These are phyloP conservation scores for Scortechinia acanthostroma DNA, from an alignment of 2,329 filamentous ascomycete species.

Conservation along the genomic window DNA sequence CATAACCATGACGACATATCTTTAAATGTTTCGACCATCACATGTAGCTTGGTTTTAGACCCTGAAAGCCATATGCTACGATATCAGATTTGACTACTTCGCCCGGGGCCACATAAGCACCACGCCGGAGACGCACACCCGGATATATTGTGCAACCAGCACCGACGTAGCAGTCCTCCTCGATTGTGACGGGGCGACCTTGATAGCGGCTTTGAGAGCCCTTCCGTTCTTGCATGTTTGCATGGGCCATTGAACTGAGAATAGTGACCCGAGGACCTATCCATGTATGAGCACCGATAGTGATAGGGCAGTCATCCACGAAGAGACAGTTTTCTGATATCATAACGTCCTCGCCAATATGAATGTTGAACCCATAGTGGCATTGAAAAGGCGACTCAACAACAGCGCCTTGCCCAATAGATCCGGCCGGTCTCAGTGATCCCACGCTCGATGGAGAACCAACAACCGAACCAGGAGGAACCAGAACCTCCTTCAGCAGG, in stretches of 20 bases:
- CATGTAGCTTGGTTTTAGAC: slow-evolving; percentile 28
- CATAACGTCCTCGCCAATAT: slow-evolving; percentile 75
- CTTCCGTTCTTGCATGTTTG: slow-evolving; percentile 66
- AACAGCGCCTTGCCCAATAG: slow-evolving; percentile 66
- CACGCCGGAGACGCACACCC: slow-evolving; percentile 27
- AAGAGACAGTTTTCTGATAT: slow-evolving; percentile 80
- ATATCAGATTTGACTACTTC: slow-evolving; percentile 31
- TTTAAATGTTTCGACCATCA: too few species aligned
- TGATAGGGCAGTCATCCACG: slow-evolving; percentile 77
- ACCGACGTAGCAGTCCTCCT: slow-evolving; percentile 64
- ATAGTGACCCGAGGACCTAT: slow-evolving; percentile 83
- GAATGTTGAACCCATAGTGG: slow-evolving; percentile 93
- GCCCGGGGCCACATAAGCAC: slow-evolving; percentile 31
- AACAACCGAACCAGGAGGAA: too few species aligned
- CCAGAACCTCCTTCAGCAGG: slow-evolving; percentile 67
- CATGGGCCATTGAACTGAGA: slow-evolving; percentile 67
- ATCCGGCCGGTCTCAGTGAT: slow-evolving; percentile 47
- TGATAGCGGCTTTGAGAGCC: slow-evolving; percentile 68
- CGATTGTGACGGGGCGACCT: slow-evolving; percentile 69
- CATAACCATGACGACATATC: too few species aligned
- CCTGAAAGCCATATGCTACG: slow-evolving; percentile 27
- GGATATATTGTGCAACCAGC: slow-evolving; percentile 19
- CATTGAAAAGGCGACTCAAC: slow-evolving; percentile 87
- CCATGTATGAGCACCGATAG: slow-evolving; percentile 70
- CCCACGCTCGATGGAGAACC: too few species aligned